A percentile compares a stretch with the other conserved stretches of the same genome.
Evolutionary conservation across 257 asterid genomes (phyloP).

Genomic region (Solanum medicagineum): DNA sequence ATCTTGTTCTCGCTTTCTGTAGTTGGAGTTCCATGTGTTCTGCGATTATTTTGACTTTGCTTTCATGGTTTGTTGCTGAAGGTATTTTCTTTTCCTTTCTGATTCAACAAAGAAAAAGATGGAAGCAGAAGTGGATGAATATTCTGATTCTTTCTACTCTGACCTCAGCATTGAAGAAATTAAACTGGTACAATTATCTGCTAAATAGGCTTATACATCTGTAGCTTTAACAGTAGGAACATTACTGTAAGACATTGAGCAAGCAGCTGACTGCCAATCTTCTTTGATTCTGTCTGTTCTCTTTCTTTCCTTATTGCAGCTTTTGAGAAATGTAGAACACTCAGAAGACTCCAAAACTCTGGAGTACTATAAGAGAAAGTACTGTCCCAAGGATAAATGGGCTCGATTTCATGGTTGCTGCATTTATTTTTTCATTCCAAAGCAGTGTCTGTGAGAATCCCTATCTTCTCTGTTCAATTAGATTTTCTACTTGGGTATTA

Average conservation of each 20-base stretch:
- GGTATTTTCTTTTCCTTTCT: slow-evolving; percentile 78
- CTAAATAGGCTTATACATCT: not conserved
- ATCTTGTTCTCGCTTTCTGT: not conserved
- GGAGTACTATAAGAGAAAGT: slow-evolving; percentile 59
- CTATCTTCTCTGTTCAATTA: slow-evolving; percentile 1
- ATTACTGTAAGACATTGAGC: not conserved
- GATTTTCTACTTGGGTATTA: not conserved
- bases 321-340: slow-evolving; percentile 33
- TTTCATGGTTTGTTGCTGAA: slow-evolving; percentile 10
- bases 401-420: slow-evolving; percentile 65
- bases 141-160: slow-evolving; percentile 64
- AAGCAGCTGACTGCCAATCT: not conserved
- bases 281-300: not conserved
- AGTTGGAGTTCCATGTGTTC: not conserved
- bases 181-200: slow-evolving; percentile 40
- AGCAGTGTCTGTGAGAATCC: slow-evolving; percentile 33
- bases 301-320: slow-evolving; percentile 32
- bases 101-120: slow-evolving; percentile 60
- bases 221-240: not conserved
- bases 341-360: slow-evolving; percentile 31
- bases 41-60: not conserved
- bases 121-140: slow-evolving; percentile 74
- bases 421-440: slow-evolving; percentile 58
- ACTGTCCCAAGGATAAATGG: slow-evolving; percentile 76
- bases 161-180: slow-evolving; percentile 50